These are phyloP conservation scores for Rostrohypoxylon terebratum DNA, from an alignment of 495 filamentous ascomycete species.

Conservation along the genomic window DNA sequence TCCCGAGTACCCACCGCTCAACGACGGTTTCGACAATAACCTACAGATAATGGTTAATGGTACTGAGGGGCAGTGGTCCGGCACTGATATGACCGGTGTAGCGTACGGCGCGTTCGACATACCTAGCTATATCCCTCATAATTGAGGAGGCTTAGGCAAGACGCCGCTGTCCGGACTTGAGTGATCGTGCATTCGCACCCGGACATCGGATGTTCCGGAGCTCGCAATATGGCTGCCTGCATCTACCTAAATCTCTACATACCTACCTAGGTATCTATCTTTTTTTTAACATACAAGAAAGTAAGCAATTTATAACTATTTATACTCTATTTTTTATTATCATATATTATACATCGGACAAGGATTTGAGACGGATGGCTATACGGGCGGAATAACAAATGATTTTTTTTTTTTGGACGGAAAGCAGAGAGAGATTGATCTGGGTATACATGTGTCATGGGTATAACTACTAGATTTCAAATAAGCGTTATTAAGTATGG, in stretches of 20 bases:
- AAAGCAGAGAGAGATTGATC: background rate
- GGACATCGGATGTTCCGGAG: background rate
- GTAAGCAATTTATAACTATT: background rate
- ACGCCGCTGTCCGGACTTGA: background rate
- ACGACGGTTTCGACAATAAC: conserved; percentile 51
- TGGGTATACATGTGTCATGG: background rate
- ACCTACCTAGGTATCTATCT: background rate
- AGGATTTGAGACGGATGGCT: background rate
- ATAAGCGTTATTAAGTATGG: background rate
- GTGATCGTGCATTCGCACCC: background rate
- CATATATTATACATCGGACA: background rate
- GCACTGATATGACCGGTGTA: conserved; percentile 33
- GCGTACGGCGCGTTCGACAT: conserved; percentile 44
- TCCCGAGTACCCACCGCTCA: conserved; percentile 42
- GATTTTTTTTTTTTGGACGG: background rate
- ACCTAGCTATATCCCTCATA: conserved; percentile 34
- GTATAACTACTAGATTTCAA: background rate
- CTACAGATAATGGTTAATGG: conserved; percentile 50
- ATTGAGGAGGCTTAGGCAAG: background rate
- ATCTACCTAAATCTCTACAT: background rate
- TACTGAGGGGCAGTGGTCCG: conserved; percentile 40
- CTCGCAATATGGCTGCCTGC: background rate
- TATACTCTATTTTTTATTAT: background rate
- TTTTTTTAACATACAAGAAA: background rate
- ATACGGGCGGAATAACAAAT: background rate